These are phyloP conservation scores for Nicotiana paniculata DNA, from an alignment of 257 asterid genomes.

Conservation along the genomic window DNA sequence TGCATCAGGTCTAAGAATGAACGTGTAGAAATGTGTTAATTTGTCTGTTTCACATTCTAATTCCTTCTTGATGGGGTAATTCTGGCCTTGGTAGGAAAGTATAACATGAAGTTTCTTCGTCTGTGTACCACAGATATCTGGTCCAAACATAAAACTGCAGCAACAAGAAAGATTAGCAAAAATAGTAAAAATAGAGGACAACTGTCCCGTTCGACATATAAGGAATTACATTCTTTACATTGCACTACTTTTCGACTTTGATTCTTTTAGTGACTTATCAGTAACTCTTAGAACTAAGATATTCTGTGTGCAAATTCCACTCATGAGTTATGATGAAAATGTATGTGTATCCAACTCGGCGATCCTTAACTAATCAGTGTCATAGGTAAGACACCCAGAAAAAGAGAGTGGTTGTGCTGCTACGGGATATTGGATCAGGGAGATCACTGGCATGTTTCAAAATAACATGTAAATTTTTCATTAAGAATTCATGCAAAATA, in stretches of 20 bases:
- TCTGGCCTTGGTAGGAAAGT: constrained; percentile 35
- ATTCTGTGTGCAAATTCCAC: background rate
- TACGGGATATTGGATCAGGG: background rate
- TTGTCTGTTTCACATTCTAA: constrained; percentile 36
- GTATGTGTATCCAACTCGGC: background rate
- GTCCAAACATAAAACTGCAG: constrained; percentile 94
- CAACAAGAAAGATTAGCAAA: constrained; percentile 12
- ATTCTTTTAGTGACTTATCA: background rate
- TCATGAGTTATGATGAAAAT: background rate
- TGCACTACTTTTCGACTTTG: background rate
- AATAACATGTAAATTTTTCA: background rate
- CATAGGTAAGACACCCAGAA: background rate
- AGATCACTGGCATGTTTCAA: background rate
- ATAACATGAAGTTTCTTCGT: constrained; percentile 33
- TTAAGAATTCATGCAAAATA: background rate
- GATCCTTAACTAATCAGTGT: background rate
- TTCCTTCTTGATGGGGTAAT: constrained; percentile 32
- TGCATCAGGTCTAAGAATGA: constrained; percentile 37
- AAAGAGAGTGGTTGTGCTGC: background rate
- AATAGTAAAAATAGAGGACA: background rate
- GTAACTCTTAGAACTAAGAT: background rate
- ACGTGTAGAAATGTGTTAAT: constrained; percentile 38
- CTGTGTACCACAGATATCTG: constrained; percentile 90
- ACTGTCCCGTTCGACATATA: background rate
- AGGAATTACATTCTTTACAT: background rate